A percentile compares a stretch with the other conserved stretches of the same genome.
phyloP scores from a whole-genome alignment of 108 stramenopile species.

The Skeletonema costatum region DNA sequence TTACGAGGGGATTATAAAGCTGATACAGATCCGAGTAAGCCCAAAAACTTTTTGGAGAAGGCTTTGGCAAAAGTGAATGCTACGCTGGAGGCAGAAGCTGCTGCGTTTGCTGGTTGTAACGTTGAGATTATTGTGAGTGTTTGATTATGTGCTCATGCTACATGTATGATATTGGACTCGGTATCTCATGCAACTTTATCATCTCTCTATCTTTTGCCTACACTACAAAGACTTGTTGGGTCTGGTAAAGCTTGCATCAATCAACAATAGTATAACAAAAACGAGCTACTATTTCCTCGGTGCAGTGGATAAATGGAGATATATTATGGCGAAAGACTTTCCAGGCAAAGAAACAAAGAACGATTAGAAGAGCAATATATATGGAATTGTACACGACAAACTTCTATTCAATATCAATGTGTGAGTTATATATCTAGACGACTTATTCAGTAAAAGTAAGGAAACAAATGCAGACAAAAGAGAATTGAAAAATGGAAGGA shows the following conservation, averaged over 20 bases:
- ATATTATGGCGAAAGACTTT: slow-evolving; percentile 15
- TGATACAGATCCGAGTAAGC: slow-evolving; percentile 55
- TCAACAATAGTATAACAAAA: slow-evolving; percentile 56
- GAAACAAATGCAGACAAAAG: too few relatives aligned
- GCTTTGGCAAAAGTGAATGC: slow-evolving; percentile 61
- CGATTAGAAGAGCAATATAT: neutral
- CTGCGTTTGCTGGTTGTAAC: slow-evolving; percentile 39
- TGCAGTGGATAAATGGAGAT: slow-evolving; percentile 34
- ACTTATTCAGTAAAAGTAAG: too few relatives aligned
- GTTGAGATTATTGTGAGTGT: slow-evolving; percentile 25
- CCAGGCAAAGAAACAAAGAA: slow-evolving; percentile 22
- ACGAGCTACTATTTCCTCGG: slow-evolving; percentile 72
- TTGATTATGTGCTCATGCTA: too few relatives aligned
- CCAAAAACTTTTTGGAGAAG: slow-evolving; percentile 60
- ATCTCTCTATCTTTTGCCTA: neutral
- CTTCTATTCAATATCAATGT: neutral
- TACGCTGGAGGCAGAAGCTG: slow-evolving; percentile 64
- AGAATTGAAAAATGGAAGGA: too few relatives aligned
- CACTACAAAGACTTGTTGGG: slow-evolving; percentile 39
- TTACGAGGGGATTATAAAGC: slow-evolving; percentile 74
- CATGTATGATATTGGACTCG: too few relatives aligned
- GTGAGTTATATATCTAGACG: too few relatives aligned
- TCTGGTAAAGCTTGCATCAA: slow-evolving; percentile 44
- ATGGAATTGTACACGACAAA: neutral
- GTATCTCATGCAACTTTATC: neutral